phyloP scores from a whole-genome alignment of 2,329 filamentous ascomycete genomes.

The Trichoderma sp. region DNA sequence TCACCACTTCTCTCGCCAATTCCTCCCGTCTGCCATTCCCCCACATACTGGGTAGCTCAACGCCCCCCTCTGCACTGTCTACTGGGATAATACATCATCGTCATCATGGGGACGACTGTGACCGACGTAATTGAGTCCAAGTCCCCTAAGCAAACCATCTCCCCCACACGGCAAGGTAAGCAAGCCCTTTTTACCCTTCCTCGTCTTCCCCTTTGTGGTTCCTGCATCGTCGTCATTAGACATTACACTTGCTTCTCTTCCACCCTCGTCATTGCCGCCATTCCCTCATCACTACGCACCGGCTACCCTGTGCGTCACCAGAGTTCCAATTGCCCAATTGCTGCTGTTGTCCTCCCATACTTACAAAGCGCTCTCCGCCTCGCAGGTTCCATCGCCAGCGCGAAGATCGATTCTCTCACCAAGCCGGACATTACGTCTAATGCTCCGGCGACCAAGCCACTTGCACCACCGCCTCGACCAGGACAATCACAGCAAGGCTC shows the following conservation, averaged over 20 bases:
- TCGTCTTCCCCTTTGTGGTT: conserved; percentile 29
- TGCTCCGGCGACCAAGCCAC: conserved; percentile 64
- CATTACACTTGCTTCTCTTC: conserved; percentile 24
- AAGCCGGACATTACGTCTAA: conserved; percentile 58
- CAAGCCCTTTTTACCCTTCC: conserved; percentile 32
- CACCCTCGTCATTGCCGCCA: conserved; percentile 31
- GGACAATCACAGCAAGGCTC: conserved; percentile 50
- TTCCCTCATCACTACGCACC: conserved; percentile 21
- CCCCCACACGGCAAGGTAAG: conserved; percentile 51
- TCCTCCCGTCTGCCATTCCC: conserved; percentile 36
- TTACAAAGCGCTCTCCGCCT: conserved; percentile 8
- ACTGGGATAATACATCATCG: conserved; percentile 51
- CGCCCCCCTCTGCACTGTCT: conserved; percentile 32
- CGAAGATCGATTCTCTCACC: conserved; percentile 51
- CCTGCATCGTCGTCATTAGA: conserved; percentile 28
- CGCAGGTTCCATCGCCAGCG: conserved; percentile 50
- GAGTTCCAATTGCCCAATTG: conserved; percentile 18
- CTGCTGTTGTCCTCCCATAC: conserved; percentile 16
- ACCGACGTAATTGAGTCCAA: conserved; percentile 50
- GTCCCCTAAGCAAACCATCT: conserved; percentile 53
- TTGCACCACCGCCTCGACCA: conserved; percentile 72
- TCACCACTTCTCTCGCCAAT: conserved; percentile 9
- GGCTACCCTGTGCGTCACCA: not conserved
- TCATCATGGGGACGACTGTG: conserved; percentile 55
- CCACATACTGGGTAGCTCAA: conserved; percentile 38